Conservation (phyloP, 345 rosid genomes). For the Camelina laxa region DNA sequence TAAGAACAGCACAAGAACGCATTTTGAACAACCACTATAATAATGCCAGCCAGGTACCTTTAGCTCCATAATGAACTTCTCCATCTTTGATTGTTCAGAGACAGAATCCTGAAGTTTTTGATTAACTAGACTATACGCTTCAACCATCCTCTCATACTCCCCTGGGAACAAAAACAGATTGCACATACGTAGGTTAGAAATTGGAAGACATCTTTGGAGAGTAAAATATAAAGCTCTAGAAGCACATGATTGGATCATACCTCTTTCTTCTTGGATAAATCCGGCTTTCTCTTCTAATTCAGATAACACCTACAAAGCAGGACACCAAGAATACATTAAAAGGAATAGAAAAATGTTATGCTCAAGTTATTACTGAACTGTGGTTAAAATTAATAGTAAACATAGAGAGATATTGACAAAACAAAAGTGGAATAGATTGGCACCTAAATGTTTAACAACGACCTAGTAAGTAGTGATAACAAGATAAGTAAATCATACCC, state of each 20-base stretch:
- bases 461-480: not conserved
- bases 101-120: slow-evolving; percentile 74
- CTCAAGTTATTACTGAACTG: slow-evolving; percentile 6
- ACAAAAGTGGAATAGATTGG: slow-evolving; percentile 17
- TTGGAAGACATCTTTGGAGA: not conserved
- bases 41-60: slow-evolving; percentile 55
- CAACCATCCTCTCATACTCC: slow-evolving; percentile 87
- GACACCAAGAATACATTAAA: slow-evolving; percentile 10
- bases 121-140: slow-evolving; percentile 72
- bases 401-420: not conserved
- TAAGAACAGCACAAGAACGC: slow-evolving; percentile 21
- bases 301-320: slow-evolving; percentile 66
- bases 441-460: slow-evolving; percentile 19
- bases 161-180: slow-evolving; percentile 55
- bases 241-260: slow-evolving; percentile 39
- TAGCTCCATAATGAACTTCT: slow-evolving; percentile 71
- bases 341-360: slow-evolving; percentile 12
- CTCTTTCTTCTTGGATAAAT: slow-evolving; percentile 91
- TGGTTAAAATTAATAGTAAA: slow-evolving; percentile 18
- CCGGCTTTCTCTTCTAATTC: slow-evolving; percentile 96
- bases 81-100: slow-evolving; percentile 71
- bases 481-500: slow-evolving; percentile 54
- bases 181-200: slow-evolving; percentile 17
- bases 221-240: not conserved
- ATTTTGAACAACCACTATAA: slow-evolving; percentile 13